Conservation (phyloP, 495 filamentous ascomycete genomes). For the Aspergillus wentii region DNA sequence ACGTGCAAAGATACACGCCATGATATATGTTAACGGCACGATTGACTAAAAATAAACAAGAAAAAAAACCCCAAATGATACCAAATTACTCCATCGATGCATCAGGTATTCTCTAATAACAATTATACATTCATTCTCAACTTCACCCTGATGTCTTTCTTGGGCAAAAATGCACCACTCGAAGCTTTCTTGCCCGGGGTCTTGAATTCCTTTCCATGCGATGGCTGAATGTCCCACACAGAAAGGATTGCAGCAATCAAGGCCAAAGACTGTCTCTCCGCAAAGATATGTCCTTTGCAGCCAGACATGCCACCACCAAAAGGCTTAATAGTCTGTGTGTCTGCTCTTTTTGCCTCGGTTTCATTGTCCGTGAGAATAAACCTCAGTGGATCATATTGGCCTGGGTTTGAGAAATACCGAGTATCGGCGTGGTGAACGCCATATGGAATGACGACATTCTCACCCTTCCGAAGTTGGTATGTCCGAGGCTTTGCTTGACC, state of each 20-base stretch:
- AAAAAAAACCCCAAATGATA: constrained; percentile 5
- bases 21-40: too few species aligned
- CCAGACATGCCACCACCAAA: constrained; percentile 42
- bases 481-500: constrained; percentile 22
- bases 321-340: constrained; percentile 27
- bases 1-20: too few species aligned
- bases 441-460: constrained; percentile 44
- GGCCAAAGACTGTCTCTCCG: constrained; percentile 45
- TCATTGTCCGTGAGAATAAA: constrained; percentile 40
- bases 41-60: too few species aligned
- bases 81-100: background rate
- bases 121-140: constrained; percentile 26
- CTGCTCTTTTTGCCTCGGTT: constrained; percentile 21
- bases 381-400: constrained; percentile 47
- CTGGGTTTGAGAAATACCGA: constrained; percentile 41
- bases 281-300: constrained; percentile 45
- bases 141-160: constrained; percentile 30
- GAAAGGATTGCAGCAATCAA: constrained; percentile 43
- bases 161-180: constrained; percentile 32
- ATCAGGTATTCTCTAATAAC: background rate
- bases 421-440: constrained; percentile 47
- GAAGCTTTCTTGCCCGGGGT: constrained; percentile 29
- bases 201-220: constrained; percentile 17
- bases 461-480: constrained; percentile 44
- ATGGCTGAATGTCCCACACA: constrained; percentile 48